Percentiles rank a stretch among this genome's conserved stretches.
Evolutionary conservation across 805 yeast genomes (phyloP).

Genomic region (Suhomyces kilbournensis): DNA sequence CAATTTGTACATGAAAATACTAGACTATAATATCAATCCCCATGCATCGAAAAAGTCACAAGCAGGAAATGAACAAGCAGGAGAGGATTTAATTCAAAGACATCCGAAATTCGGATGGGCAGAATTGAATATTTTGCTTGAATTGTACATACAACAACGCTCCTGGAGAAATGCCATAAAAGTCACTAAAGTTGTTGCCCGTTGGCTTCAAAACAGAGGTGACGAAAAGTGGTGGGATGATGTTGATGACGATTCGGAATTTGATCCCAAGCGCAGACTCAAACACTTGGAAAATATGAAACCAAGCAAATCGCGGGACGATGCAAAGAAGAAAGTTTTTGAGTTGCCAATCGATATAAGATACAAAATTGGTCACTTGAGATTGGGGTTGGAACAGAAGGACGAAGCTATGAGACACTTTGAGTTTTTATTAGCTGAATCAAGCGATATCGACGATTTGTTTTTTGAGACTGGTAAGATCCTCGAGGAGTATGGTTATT

Average conservation of each 20-base stretch:
- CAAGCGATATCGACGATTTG: conserved; percentile 68
- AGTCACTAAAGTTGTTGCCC: conserved; percentile 63
- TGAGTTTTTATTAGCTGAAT: conserved; percentile 52
- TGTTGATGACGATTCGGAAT: conserved; percentile 69
- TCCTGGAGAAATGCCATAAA: conserved; percentile 63
- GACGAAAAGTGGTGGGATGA: conserved; percentile 68
- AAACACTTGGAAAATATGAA: conserved; percentile 29
- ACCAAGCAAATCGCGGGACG: conserved; percentile 9
- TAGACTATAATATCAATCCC: conserved; percentile 54
- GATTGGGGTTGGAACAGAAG: conserved; percentile 61
- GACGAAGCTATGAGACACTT: conserved; percentile 77
- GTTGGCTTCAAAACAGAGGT: conserved; percentile 79
- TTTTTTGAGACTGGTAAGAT: conserved; percentile 73
- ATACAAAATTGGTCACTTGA: conserved; percentile 69
- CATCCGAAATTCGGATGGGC: conserved; percentile 78
- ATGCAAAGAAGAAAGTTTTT: conserved; percentile 24
- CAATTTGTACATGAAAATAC: conserved; percentile 59
- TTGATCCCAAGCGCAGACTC: conserved; percentile 68
- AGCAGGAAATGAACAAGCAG: background rate
- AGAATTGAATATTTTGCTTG: conserved; percentile 78
- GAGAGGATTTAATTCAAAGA: conserved; percentile 13
- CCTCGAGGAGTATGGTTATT: conserved; percentile 64
- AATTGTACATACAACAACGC: conserved; percentile 67
- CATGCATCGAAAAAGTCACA: background rate
- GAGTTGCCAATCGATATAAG: conserved; percentile 84